Base-by-base conservation (phyloP, 495 filamentous ascomycete species). In the Neurospora sp. region DNA sequence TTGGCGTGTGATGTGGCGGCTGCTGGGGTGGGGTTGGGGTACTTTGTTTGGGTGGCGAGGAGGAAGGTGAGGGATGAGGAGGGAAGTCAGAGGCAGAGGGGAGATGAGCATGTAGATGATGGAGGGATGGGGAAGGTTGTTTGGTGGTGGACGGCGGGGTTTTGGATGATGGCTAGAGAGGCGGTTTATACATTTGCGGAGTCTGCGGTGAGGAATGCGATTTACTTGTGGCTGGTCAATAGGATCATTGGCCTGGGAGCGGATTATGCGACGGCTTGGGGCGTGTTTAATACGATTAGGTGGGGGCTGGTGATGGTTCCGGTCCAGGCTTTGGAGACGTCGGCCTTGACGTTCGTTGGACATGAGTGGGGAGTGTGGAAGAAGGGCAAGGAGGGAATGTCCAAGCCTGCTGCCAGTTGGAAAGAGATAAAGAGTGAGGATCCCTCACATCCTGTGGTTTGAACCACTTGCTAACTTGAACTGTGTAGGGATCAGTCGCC, bases 281-380 rank as follows among this genome's bases (percentile, higher is more conserved):
- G 90, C 17, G 83, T 93, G 43, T 93, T 94, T 82, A 92, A 87
- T 73, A 92, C 91, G 0, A 92, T 94, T 73, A 86, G 91, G n/a
- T 93, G 91, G 91, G 91, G 92, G 1, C 81, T 94, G 5, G 83
- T 93, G 38, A 94, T 92, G 92, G 90, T 93, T 1, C 90, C 91
- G 0, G 91, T 92, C 0, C 86, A 89, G 72, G 83, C 91, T 0
- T 78, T 93, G 10, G 90, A 94, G 76, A 87, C 88, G 9, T 90
- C 90, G 0, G 82, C 89, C 2, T 82, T 90, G 5, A 83, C 90
- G 1, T 92, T 92, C 76, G 83, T 93, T 37, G 90, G 91, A 0
- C 92, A 94, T 77, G 79, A 79, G 15, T 93, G 91, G 92, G 90
- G 90, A 0, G 72, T 76, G 5, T 92, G 89, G 86, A 82, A 87